Percentiles rank a stretch among this genome's conserved stretches.
These are phyloP conservation scores for Dactylellina haptotyla DNA, from an alignment of 2,329 filamentous ascomycete species.

Conservation along the genomic window DNA sequence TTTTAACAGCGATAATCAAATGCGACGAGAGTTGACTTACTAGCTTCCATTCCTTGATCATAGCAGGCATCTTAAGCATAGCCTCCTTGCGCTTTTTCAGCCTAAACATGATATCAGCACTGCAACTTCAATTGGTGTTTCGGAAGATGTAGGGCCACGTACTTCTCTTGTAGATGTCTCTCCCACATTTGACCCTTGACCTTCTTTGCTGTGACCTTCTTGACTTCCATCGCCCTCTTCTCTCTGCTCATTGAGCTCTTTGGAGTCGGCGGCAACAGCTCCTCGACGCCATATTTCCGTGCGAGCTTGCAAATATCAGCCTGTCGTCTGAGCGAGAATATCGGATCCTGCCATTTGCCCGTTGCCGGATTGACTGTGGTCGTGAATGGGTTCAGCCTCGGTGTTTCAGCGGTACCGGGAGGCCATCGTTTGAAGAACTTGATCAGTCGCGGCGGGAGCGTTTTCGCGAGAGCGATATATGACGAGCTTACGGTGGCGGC, in stretches of 20 bases:
- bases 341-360: conserved; percentile 83
- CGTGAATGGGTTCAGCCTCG: conserved; percentile 80
- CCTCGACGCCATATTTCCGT: conserved; percentile 78
- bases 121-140: background rate
- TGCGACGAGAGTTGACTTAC: conserved; percentile 65
- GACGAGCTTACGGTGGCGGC: conserved; percentile 41
- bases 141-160: conserved; percentile 61
- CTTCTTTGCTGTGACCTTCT: conserved; percentile 76
- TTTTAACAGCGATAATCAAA: background rate
- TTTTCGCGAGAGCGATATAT: conserved; percentile 70
- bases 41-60: conserved; percentile 93
- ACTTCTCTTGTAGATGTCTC: conserved; percentile 80
- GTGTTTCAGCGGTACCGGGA: conserved; percentile 68
- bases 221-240: conserved; percentile 78
- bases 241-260: conserved; percentile 80
- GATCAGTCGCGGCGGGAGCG: conserved; percentile 79
- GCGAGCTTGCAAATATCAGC: conserved; percentile 91
- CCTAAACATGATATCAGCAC: conserved; percentile 62
- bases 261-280: conserved; percentile 77
- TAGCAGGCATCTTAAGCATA: conserved; percentile 92
- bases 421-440: conserved; percentile 92
- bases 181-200: conserved; percentile 97
- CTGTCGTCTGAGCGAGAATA: conserved; percentile 85
- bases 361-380: conserved; percentile 80
- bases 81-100: conserved; percentile 89